These are phyloP conservation scores for Blastobotrys robertii DNA, from an alignment of 805 yeast genomes.

Conservation along the genomic window DNA sequence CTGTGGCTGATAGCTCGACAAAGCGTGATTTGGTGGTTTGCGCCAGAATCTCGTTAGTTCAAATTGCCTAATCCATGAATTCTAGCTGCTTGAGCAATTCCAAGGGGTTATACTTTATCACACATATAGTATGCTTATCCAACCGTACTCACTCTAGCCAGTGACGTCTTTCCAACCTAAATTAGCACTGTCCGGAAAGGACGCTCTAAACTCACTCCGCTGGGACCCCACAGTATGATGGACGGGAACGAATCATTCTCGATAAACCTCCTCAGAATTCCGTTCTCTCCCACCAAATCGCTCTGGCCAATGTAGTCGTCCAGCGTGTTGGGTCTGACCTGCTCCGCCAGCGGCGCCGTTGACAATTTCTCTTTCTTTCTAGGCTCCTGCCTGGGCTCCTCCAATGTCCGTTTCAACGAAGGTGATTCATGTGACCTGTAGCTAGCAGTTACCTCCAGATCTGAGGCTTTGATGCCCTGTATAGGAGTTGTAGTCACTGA, in stretches of 20 bases:
- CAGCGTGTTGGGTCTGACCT: constrained; percentile 65
- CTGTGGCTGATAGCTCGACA: constrained; percentile 79
- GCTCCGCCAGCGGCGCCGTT: constrained; percentile 56
- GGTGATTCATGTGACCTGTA: background rate
- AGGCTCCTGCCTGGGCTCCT: background rate
- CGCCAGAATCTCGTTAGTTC: constrained; percentile 41
- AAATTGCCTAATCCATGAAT: no score
- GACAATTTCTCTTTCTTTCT: background rate
- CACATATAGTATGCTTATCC: no score
- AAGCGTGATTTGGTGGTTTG: constrained; percentile 36
- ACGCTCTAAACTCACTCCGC: constrained; percentile 75
- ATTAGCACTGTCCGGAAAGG: no score
- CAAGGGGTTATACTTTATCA: no score
- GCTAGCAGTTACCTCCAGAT: constrained; percentile 1
- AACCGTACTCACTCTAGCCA: constrained; percentile 47
- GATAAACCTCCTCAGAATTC: constrained; percentile 58
- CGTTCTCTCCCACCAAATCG: constrained; percentile 57
- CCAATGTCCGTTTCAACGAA: background rate
- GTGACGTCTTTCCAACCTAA: constrained; percentile 64
- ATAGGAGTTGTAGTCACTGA: background rate
- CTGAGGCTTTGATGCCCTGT: background rate
- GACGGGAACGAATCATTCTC: constrained; percentile 51
- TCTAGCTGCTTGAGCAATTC: no score
- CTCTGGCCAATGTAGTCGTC: constrained; percentile 76
- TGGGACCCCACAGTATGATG: constrained; percentile 88